These are phyloP conservation scores for Penicillium waksmanii DNA, from an alignment of 495 filamentous ascomycete genomes.

Conservation along the genomic window DNA sequence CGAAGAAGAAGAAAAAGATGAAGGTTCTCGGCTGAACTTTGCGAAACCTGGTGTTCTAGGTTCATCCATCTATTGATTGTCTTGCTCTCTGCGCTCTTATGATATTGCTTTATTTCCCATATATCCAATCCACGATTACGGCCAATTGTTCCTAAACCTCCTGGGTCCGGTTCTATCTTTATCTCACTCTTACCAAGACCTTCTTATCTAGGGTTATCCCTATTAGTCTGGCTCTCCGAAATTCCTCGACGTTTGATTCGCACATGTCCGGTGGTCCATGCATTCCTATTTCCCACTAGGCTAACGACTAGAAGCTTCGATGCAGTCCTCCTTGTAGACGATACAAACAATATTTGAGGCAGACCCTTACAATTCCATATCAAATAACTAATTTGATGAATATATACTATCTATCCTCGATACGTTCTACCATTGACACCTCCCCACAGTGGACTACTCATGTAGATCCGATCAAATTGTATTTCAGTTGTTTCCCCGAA, in stretches of 20 bases:
- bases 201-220: too few species aligned
- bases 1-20: slow-evolving; percentile 84
- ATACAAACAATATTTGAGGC: not conserved
- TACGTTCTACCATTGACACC: not conserved
- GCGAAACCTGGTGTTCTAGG: not conserved
- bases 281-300: not conserved
- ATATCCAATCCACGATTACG: not conserved
- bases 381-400: too few species aligned
- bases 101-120: not conserved
- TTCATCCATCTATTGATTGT: not conserved
- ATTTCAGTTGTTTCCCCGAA: not conserved
- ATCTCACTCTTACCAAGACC: too few species aligned
- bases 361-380: too few species aligned
- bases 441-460: slow-evolving; percentile 24
- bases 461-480: not conserved
- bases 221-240: too few species aligned
- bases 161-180: too few species aligned
- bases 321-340: not conserved
- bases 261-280: too few species aligned
- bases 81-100: not conserved
- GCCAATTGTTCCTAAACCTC: not conserved
- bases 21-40: slow-evolving; percentile 67
- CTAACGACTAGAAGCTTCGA: not conserved
- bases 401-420: not conserved
- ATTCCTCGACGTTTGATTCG: too few species aligned